phyloP scores from a whole-genome alignment of 257 asterid species.

The Nyctanthes arbortristis region DNA sequence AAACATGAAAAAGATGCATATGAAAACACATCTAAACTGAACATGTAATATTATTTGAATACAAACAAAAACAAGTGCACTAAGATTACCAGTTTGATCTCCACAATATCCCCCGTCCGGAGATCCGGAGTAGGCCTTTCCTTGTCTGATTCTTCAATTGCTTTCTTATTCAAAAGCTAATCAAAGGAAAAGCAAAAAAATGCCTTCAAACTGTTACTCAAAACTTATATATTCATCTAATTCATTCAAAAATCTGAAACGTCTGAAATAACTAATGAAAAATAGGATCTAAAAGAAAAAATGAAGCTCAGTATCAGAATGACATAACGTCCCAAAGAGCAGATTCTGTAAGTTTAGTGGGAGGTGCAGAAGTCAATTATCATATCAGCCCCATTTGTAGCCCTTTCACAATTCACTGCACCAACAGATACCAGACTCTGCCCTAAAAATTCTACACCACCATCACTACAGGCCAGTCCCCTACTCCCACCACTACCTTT shows the following conservation, averaged over 20 bases:
- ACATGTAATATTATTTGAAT: background rate
- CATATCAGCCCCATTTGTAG: too few species aligned
- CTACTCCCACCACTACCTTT: background rate
- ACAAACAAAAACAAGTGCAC: background rate
- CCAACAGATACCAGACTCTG: background rate
- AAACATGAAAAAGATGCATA: background rate
- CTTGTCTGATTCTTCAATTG: conserved; percentile 73
- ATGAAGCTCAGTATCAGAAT: background rate
- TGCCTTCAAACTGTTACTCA: conserved; percentile 20
- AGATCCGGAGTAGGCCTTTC: conserved; percentile 79
- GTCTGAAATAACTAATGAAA: background rate
- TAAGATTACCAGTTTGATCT: conserved; percentile 73
- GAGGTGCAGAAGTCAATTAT: too few species aligned
- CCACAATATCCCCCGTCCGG: conserved; percentile 83
- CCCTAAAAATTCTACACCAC: background rate
- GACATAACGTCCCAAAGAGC: background rate
- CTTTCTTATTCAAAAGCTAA: conserved; percentile 79
- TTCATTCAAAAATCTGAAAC: conserved; percentile 1
- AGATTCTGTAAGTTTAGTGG: conserved; percentile 1
- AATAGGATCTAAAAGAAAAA: background rate
- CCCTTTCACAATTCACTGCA: background rate
- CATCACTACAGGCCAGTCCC: background rate
- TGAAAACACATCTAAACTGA: background rate
- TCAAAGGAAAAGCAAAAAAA: conserved; percentile 19
- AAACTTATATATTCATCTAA: conserved; percentile 3